Percentiles rank a stretch among this genome's conserved stretches.
phyloP scores from a whole-genome alignment of 2,329 filamentous ascomycete species.

The Saccharata proteae region DNA sequence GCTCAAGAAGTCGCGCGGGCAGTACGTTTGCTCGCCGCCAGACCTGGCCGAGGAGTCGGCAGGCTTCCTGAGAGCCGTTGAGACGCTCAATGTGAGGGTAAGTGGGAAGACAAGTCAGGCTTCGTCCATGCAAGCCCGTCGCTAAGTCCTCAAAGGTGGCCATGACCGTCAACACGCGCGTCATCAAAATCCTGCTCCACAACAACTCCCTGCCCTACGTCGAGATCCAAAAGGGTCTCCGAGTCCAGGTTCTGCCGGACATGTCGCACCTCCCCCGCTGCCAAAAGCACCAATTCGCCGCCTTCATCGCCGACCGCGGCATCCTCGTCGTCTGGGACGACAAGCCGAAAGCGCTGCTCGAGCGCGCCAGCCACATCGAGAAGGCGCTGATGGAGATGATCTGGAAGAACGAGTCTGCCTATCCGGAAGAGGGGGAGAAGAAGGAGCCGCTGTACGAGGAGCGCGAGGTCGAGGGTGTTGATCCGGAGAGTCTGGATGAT shows the following conservation, averaged over 20 bases:
- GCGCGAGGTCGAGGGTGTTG: constrained; percentile 17
- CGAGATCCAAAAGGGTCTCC: constrained; percentile 45
- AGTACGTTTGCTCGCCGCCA: constrained; percentile 40
- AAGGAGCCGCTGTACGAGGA: constrained; percentile 24
- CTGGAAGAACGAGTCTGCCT: constrained; percentile 35
- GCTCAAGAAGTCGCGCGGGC: constrained; percentile 39
- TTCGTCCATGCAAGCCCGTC: too few relatives aligned
- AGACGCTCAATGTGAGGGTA: constrained; percentile 43
- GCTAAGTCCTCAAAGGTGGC: constrained; percentile 39
- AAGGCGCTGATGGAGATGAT: constrained; percentile 45
- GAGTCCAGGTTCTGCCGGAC: constrained; percentile 49
- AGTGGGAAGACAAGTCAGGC: too few relatives aligned
- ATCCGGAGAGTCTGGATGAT: constrained; percentile 29
- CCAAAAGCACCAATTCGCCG: constrained; percentile 54
- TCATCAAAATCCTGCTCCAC: constrained; percentile 49
- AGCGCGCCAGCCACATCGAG: constrained; percentile 41
- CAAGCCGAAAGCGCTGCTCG: constrained; percentile 43
- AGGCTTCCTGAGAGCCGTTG: constrained; percentile 38
- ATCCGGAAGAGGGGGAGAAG: constrained; percentile 31
- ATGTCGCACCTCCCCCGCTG: constrained; percentile 46
- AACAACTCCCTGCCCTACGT: constrained; percentile 41
- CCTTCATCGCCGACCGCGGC: constrained; percentile 47
- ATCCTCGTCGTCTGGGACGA: constrained; percentile 55
- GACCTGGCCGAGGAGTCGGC: constrained; percentile 33
- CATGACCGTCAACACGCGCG: constrained; percentile 54